Evolutionary conservation across 2,329 filamentous ascomycete genomes (phyloP).

Genomic region (Microcera coccophila): DNA sequence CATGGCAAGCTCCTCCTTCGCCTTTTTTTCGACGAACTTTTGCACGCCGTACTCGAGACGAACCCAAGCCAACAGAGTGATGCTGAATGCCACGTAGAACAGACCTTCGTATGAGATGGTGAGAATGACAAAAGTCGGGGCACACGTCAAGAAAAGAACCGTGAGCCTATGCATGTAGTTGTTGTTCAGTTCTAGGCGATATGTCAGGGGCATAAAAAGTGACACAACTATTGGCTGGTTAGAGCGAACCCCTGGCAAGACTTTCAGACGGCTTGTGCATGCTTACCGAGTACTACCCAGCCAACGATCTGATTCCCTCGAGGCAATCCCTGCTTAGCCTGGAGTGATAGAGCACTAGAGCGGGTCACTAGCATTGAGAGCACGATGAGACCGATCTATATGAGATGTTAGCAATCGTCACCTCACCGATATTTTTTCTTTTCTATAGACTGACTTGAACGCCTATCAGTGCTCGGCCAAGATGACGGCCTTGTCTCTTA

Average conservation of each 20-base stretch:
- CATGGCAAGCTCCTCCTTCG: conserved; percentile 4
- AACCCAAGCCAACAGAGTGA: conserved; percentile 82
- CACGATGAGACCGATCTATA: conserved; percentile 68
- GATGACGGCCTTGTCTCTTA: conserved; percentile 32
- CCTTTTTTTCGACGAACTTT: conserved; percentile 23
- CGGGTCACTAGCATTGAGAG: conserved; percentile 82
- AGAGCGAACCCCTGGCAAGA: too few species aligned
- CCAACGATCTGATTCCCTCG: conserved; percentile 83
- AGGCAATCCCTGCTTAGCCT: conserved; percentile 80
- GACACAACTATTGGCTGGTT: conserved; percentile 57
- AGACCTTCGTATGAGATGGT: conserved; percentile 96
- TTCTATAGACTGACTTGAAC: conserved; percentile 49
- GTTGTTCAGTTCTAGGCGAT: conserved; percentile 73
- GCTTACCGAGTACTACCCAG: conserved; percentile 71
- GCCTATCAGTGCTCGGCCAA: conserved; percentile 60
- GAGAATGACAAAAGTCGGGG: conserved; percentile 89
- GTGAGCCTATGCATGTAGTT: conserved; percentile 88
- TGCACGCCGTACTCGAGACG: conserved; percentile 76
- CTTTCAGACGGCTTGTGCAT: background rate
- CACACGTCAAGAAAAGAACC: conserved; percentile 87
- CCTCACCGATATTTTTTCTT: background rate
- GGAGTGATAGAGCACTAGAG: conserved; percentile 78
- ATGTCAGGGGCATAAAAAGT: conserved; percentile 73
- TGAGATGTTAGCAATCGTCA: conserved; percentile 10
- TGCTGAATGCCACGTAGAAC: conserved; percentile 88